Conservation (phyloP, 306 rosid species). For the Prunus padus region DNA sequence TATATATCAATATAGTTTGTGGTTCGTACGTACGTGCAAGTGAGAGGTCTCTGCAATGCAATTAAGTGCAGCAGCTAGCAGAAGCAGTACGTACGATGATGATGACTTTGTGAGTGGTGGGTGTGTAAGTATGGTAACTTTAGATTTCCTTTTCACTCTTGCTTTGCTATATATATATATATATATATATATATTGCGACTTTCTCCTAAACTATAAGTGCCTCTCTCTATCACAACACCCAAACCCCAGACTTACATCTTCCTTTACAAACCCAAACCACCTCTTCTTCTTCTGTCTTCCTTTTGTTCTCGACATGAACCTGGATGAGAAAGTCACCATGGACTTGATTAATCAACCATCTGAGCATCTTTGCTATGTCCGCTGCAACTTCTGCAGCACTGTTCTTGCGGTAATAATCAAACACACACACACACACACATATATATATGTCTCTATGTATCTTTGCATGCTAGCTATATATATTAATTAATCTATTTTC, state of each 20-base stretch:
- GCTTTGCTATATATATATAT: not conserved
- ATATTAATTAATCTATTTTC: not conserved
- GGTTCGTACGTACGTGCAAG: constrained; percentile 29
- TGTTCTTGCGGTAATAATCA: constrained; percentile 70
- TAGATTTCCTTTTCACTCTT: not conserved
- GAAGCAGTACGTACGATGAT: not conserved
- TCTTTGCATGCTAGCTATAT: not conserved
- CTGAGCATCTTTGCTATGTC: constrained; percentile 92
- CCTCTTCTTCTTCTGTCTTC: constrained; percentile 14
- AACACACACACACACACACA: not conserved
- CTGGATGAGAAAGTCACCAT: constrained; percentile 62
- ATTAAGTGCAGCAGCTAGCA: constrained; percentile 24
- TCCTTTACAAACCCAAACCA: not conserved
- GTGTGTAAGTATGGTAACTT: not conserved
- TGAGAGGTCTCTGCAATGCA: constrained; percentile 30
- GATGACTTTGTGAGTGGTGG: not conserved
- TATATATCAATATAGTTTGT: not conserved
- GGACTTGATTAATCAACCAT: constrained; percentile 61
- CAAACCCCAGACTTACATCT: constrained; percentile 36
- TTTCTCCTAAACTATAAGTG: not conserved
- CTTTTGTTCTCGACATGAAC: constrained; percentile 42
- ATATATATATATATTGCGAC: not conserved
- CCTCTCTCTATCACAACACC: constrained; percentile 13
- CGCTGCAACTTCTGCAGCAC: constrained; percentile 98
- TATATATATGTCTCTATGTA: not conserved